Base-by-base conservation (phyloP, 768 basidiomycete species). In the Pulveroboletus sp. region DNA sequence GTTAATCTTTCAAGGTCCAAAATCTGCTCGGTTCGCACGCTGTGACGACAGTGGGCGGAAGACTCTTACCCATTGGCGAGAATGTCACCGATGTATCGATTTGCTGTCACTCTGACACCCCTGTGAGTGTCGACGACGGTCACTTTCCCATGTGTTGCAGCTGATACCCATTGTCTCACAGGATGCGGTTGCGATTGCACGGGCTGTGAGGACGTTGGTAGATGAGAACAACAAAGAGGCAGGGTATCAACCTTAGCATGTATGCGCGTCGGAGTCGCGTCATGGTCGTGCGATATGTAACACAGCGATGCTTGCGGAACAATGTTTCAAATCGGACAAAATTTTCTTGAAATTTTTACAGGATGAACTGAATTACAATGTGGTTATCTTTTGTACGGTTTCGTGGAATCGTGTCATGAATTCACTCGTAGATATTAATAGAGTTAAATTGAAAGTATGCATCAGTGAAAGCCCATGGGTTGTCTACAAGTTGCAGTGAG, bases 101-200 rank as follows among this genome's bases (percentile, higher is more conserved):
- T 19, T 85, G 81, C 46, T 79, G 79, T 50, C 83, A 84, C 59
- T 84, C 81, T 0, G 82, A 84, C 47, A 83, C 80, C 1, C 80
- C 83, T 1, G 79, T 83, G 33, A 59, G 80, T 60, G 46, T 25
- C 5, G 9, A 11, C 14, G n/a, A 33, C 44, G 38, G 1, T 6
- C 12, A 8, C 8, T 19, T 4, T 13, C 38, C 14, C 23, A 5
- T 19, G 27, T 29, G 27, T 11, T 29, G 27, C 27, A 9, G 9
- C n/a, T 42, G 42, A 53, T 20, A 20, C 19, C 6, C 10, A 21
- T 32, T n/a, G 14, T 24, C 10, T 24, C 21, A 20, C 43, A 82
- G 79, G 80, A 74, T 17, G 78, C 80, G 0, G 75, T 80, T 6
- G 72, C 76, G 53, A 75, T 79, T 25, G 78, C 79, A 7, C 55